Conservation (phyloP, 352 stramenopile genomes). For the Globisporangium viniferum region DNA sequence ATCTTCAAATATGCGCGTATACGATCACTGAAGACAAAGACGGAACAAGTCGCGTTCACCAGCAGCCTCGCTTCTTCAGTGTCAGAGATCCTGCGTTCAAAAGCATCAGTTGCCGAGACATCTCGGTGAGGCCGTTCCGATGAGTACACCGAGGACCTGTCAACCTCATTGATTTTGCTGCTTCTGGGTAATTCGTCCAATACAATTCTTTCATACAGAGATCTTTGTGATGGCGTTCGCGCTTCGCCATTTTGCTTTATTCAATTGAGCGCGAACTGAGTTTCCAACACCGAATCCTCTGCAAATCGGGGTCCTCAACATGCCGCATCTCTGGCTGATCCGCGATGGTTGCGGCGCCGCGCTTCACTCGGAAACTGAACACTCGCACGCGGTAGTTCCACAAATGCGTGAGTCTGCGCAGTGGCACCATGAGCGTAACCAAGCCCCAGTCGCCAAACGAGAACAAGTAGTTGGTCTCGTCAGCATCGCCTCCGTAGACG, state of each 20-base stretch:
- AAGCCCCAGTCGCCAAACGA: background rate
- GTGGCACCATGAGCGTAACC: background rate
- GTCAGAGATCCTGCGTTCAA: background rate
- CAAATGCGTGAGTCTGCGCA: background rate
- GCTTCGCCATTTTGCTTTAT: background rate
- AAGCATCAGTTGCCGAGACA: background rate
- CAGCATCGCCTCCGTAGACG: background rate
- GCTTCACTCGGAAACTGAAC: background rate
- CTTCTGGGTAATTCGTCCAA: no score
- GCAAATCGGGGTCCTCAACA: background rate
- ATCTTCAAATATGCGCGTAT: background rate
- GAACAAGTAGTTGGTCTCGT: background rate
- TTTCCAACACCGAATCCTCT: slow-evolving; percentile 3
- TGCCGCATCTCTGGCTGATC: background rate
- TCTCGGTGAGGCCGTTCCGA: background rate
- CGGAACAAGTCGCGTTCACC: background rate
- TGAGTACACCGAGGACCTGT: background rate
- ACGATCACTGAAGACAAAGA: background rate
- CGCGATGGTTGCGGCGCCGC: background rate
- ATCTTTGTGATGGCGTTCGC: background rate
- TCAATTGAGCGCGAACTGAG: background rate
- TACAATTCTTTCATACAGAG: no score
- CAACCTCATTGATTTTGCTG: no score
- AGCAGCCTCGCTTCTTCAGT: background rate
- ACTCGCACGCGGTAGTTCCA: slow-evolving; percentile 4